Base-by-base conservation (phyloP, 805 yeast genomes). In the Nakazawaea wickerhamii region DNA sequence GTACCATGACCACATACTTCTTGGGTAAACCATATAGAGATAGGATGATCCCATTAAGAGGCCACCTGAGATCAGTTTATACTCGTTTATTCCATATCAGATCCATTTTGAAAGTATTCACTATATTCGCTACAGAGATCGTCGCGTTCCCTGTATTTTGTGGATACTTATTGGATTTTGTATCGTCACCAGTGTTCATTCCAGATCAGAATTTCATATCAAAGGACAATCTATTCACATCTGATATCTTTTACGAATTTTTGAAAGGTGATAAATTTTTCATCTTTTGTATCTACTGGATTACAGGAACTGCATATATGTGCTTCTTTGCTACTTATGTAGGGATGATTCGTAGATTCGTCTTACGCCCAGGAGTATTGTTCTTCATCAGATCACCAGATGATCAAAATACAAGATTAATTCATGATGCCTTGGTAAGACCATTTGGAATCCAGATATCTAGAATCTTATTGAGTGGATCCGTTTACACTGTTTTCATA, bases 321-420 rank as follows among this genome's bases (percentile, higher is more conserved):
- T 80, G 82, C 48, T 68, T 78, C 53, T 81, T 93, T 64, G 95
- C 97, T 1, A 65, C 84, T 38, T 91, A 79, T 61, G 89, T 91
- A 23, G 85, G 95, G 15, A 82, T 89, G 89, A 73, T 81, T 17
- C 71, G 99, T 48, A 65, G 73, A 35, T 63, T 68, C 46, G 79
- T 88, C 30, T 70, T 91, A 45, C 74, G 99, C 43, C 82, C 84
- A 0, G 99, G 99, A 10, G 96, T 87, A 7, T 67, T 93, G 36
- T 93, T 79, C 59, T 93, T 93, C 64, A 84, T 93, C 47, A 75
- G 96, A 52, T 88, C 95, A 18, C 96, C 96, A 4, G 96, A 89
- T 52, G 97, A 93, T 57, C 96, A 95, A 30, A 84, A 86, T 52
- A 81, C 88, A 36, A 78, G 91, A 50, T 75, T 93, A 10, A 73